Evolutionary conservation across 163 green algal genomes (phyloP).

Genomic region (Chlorella variabilis): DNA sequence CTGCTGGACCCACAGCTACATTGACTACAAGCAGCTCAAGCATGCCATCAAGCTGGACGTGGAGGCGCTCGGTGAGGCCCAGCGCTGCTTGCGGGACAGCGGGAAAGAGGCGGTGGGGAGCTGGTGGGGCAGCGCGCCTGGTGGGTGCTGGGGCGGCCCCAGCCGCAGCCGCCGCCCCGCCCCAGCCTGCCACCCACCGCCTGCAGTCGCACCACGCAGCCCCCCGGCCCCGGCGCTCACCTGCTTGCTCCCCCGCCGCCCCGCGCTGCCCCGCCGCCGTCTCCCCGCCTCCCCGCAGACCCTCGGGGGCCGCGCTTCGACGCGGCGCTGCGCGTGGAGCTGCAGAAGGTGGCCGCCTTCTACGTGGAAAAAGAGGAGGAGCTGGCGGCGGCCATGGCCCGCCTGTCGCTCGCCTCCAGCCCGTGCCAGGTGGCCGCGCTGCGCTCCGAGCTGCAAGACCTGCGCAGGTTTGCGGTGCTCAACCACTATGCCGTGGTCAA

Average conservation of each 20-base stretch:
- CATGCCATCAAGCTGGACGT: constrained; percentile 77
- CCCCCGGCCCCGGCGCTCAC: too few species aligned
- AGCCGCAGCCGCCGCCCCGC: too few species aligned
- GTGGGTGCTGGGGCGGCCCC: too few species aligned
- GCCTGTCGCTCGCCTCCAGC: background rate
- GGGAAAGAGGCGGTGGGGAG: too few species aligned
- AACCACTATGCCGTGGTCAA: constrained; percentile 93
- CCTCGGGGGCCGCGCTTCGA: constrained; percentile 57
- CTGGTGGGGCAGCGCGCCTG: too few species aligned
- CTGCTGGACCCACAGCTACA: constrained; percentile 57
- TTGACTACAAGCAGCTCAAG: constrained; percentile 87
- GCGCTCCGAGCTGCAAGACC: constrained; percentile 65
- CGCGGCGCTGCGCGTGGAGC: constrained; percentile 58
- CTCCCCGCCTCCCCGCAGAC: constrained; percentile 64
- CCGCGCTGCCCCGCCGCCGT: too few species aligned
- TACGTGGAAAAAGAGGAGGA: constrained; percentile 67
- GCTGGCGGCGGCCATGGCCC: constrained; percentile 44
- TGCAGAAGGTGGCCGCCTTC: constrained; percentile 76
- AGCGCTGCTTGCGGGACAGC: too few species aligned
- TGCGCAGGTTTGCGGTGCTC: constrained; percentile 85
- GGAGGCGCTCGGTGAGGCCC: background rate
- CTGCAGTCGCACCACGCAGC: too few species aligned
- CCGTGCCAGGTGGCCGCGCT: constrained; percentile 12
- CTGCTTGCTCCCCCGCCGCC: background rate
- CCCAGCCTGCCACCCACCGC: background rate